Conservation (phyloP, 192 early-diverging fungal species). For the Rhizoclosmatium sp. region DNA sequence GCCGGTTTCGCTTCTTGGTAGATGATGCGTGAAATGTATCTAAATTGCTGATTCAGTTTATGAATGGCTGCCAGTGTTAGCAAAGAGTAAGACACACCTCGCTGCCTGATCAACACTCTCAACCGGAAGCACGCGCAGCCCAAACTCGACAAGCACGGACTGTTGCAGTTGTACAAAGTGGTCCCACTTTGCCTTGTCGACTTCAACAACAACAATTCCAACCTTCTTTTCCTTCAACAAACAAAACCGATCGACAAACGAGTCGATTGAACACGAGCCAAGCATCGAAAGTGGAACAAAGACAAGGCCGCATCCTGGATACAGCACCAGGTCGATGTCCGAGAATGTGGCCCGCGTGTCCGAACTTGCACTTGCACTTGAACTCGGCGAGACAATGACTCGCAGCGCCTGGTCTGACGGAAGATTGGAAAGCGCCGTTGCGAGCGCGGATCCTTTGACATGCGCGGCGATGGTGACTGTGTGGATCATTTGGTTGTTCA, state of each 20-base stretch:
- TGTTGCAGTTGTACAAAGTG: not conserved
- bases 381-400: not conserved
- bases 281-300: not conserved
- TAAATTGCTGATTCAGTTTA: not conserved
- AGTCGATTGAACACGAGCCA: not conserved
- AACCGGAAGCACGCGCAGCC: constrained; percentile 8
- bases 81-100: not conserved
- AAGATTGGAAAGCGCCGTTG: not conserved
- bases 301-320: constrained; percentile 6
- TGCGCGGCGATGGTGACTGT: not conserved
- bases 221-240: not conserved
- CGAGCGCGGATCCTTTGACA: not conserved
- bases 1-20: constrained; percentile 11
- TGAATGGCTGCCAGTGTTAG: not conserved
- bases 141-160: not conserved
- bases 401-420: not conserved
- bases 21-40: constrained; percentile 7
- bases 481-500: not conserved
- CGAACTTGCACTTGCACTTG: not conserved
- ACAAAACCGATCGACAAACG: not conserved
- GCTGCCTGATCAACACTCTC: constrained; percentile 12
- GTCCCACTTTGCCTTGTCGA: not conserved
- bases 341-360: not conserved
- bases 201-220: constrained; percentile 3
- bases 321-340: constrained; percentile 11